phyloP scores from a whole-genome alignment of 345 rosid genomes.

The Gossypium herbaceum region DNA sequence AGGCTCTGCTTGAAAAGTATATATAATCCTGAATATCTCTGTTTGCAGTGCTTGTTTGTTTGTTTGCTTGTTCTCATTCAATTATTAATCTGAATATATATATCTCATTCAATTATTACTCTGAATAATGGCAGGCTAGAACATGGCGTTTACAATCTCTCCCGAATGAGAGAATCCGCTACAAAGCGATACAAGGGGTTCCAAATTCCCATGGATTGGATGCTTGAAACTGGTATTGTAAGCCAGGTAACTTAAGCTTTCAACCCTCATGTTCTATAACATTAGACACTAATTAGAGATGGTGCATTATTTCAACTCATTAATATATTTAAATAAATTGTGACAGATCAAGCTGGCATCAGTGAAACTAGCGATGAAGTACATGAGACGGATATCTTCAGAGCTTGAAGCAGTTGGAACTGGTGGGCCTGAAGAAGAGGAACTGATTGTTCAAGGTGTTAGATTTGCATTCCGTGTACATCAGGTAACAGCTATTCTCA shows the following conservation, averaged over 20 bases:
- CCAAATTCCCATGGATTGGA: conserved; percentile 86
- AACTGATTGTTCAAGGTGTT: conserved; percentile 87
- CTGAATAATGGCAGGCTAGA: conserved; percentile 50
- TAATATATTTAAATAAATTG: neutral
- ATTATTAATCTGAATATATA: neutral
- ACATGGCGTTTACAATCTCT: conserved; percentile 84
- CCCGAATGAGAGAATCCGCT: conserved; percentile 89
- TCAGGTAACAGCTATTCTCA: conserved; percentile 50
- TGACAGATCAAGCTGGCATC: conserved; percentile 83
- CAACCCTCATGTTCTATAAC: neutral
- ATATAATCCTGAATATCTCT: neutral
- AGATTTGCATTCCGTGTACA: conserved; percentile 97
- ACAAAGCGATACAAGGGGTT: conserved; percentile 56
- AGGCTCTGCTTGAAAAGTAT: conserved; percentile 86
- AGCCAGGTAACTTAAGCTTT: conserved; percentile 55
- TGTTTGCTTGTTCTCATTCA: no score
- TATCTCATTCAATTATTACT: neutral
- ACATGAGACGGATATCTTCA: conserved; percentile 92
- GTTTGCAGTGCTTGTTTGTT: neutral
- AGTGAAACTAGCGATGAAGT: conserved; percentile 91
- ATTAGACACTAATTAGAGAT: no score
- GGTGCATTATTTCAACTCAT: neutral
- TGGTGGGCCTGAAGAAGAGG: conserved; percentile 85
- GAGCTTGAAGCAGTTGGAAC: conserved; percentile 66
- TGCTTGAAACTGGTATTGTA: conserved; percentile 86